Conservation (phyloP, 176 grass and related monocot species). For the Pharus latifolius region DNA sequence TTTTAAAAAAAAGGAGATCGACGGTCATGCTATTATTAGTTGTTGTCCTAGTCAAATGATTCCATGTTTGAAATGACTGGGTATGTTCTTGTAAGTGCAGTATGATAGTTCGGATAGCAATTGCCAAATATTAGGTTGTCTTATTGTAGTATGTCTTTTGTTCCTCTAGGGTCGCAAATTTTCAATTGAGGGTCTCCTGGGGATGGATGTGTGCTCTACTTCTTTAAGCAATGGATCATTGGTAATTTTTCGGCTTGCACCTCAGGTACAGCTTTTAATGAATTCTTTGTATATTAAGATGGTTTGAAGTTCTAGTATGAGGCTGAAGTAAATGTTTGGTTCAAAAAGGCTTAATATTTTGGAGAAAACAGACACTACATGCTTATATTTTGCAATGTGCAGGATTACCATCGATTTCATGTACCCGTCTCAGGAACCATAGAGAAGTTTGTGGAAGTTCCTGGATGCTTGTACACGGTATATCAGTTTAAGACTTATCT, state of each 20-base stretch:
- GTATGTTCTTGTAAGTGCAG: not conserved
- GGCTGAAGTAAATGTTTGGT: not conserved
- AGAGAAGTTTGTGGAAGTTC: slow-evolving; percentile 86
- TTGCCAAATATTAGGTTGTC: slow-evolving; percentile 7
- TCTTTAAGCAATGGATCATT: slow-evolving; percentile 62
- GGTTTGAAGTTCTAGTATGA: not conserved
- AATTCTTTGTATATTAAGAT: not conserved
- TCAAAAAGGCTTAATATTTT: not conserved
- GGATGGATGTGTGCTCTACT: slow-evolving; percentile 24
- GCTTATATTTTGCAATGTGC: slow-evolving; percentile 7
- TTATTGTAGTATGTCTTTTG: slow-evolving; percentile 11
- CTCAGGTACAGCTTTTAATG: slow-evolving; percentile 52
- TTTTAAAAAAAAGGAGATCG: not conserved
- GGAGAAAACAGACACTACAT: not conserved
- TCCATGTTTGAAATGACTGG: not conserved
- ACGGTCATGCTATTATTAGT: not conserved
- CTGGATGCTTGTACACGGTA: slow-evolving; percentile 93
- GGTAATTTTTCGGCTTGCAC: slow-evolving; percentile 93
- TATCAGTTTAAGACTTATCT: not conserved
- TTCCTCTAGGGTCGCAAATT: slow-evolving; percentile 82
- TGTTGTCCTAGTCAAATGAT: not conserved
- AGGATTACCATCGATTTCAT: slow-evolving; percentile 99
- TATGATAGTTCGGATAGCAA: not conserved
- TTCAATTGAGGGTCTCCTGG: slow-evolving; percentile 86
- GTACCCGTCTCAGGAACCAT: slow-evolving; percentile 86